Base-by-base conservation (phyloP, 495 filamentous ascomycete species). In the Hypoxylon intermedium region DNA sequence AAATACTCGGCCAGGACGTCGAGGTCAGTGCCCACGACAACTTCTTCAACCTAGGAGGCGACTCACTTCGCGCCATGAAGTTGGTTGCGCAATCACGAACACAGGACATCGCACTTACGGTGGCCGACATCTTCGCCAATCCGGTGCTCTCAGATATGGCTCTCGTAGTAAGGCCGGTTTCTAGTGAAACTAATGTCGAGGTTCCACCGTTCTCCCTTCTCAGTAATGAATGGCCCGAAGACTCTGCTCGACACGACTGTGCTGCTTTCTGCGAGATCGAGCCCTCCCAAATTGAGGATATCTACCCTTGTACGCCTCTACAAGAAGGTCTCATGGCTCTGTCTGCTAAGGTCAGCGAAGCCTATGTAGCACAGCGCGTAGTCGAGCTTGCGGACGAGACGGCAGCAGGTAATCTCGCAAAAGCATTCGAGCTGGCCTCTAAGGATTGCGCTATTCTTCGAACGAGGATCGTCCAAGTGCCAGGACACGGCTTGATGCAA, bases 281-380 rank as follows among this genome's bases (percentile, higher is more conserved):
- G 2, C 41, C 44, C 2, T 60, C 67, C 6, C 31, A 13, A 0
- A 74, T 89, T n/a, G 77, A 83, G 34, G 85, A 91, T 67, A 68
- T 86, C 0, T 91, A 89, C 54, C 87, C 87, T 5, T 90, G 87
- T 74, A 89, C 84, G 4, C 80, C 88, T 9, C 72, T 90, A 0
- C 89, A 92, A 69, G 88, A 89, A 60, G 87, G 85, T 1, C 76
- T 91, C 13, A 75, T 89, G 69, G 83, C 84, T 1, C 68, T 88
- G 2, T 87, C 88, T 2, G 73, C 79, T 36, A 83, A 84, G 62
- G 77, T 81, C 1, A 71, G 69, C 3, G 80, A 82, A 36, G 77
- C 82, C 9, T 89, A 89, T 51, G 76, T 87, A 3, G 84, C 84
- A 4, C 82, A 83, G 53, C 58, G 69, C 3, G 74, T 78, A 2